Conservation (phyloP, 1,284 basidiomycete genomes). For the Salmacisia buchloeana region DNA sequence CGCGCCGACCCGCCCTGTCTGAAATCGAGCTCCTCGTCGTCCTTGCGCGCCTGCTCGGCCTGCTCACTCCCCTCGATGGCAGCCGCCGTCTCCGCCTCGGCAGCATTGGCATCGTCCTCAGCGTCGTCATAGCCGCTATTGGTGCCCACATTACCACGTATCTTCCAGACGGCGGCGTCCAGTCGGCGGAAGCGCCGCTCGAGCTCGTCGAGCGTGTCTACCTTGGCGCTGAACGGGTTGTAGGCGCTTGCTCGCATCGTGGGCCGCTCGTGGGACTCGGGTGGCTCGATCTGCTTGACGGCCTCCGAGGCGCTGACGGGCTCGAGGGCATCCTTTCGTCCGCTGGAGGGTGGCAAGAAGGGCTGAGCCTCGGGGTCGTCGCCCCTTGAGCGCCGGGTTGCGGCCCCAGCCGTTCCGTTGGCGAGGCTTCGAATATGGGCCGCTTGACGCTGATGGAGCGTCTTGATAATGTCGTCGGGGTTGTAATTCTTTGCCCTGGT, state of each 20-base stretch:
- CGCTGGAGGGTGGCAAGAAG: neutral
- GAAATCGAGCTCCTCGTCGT: slow-evolving; percentile 6
- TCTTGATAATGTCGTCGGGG: slow-evolving; percentile 53
- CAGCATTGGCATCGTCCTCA: slow-evolving; percentile 66
- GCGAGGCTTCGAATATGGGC: slow-evolving; percentile 2
- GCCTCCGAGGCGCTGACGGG: neutral
- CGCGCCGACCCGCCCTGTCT: neutral
- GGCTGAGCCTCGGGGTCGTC: neutral
- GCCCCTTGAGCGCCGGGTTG: neutral
- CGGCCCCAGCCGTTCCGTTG: neutral
- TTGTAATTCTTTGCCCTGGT: slow-evolving; percentile 69
- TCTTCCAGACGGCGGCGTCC: slow-evolving; percentile 53
- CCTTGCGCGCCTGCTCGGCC: neutral
- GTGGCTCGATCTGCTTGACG: slow-evolving; percentile 5
- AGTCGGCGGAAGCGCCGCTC: slow-evolving; percentile 21
- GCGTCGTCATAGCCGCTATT: slow-evolving; percentile 67
- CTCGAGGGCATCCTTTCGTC: neutral
- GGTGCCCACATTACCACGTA: slow-evolving; percentile 64
- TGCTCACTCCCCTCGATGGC: neutral
- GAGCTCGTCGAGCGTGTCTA: slow-evolving; percentile 40
- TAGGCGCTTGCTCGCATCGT: slow-evolving; percentile 26
- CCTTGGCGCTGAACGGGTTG: slow-evolving; percentile 33
- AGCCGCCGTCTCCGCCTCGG: slow-evolving; percentile 76
- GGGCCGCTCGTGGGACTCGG: slow-evolving; percentile 20
- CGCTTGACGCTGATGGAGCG: neutral